These are phyloP conservation scores for Fusarium armeniacum DNA, from an alignment of 2,329 filamentous ascomycete species.

Conservation along the genomic window DNA sequence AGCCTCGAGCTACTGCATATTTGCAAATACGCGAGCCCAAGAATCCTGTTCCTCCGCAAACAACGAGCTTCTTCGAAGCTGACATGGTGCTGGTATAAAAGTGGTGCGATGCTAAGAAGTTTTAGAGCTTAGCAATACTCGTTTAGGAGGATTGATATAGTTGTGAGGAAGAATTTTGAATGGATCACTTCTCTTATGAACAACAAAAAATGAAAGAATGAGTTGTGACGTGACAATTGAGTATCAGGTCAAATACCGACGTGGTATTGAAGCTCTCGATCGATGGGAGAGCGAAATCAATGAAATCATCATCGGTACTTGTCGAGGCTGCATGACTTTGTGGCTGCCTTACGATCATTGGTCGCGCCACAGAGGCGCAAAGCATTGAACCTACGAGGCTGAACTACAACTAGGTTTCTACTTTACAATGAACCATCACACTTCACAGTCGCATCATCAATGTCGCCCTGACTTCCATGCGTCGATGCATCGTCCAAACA, in stretches of 20 bases:
- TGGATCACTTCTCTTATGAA: neutral
- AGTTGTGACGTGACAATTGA: conserved; percentile 31
- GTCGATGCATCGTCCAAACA: neutral
- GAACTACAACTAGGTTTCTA: neutral
- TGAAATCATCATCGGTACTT: conserved; percentile 49
- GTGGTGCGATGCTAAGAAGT: conserved; percentile 41
- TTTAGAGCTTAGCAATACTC: conserved; percentile 19
- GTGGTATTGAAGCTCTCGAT: conserved; percentile 22
- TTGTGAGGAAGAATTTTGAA: neutral
- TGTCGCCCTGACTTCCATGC: neutral
- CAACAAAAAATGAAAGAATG: conserved; percentile 1
- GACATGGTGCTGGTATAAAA: conserved; percentile 60
- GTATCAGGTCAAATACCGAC: conserved; percentile 10
- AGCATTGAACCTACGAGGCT: conserved; percentile 26
- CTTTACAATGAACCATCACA: conserved; percentile 8
- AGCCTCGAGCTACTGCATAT: conserved; percentile 85
- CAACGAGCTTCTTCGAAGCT: conserved; percentile 82
- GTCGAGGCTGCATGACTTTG: conserved; percentile 38
- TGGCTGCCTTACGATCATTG: conserved; percentile 39
- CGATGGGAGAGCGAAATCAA: conserved; percentile 40
- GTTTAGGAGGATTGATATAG: neutral
- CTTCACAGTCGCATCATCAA: conserved; percentile 1
- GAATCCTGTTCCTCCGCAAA: conserved; percentile 95
- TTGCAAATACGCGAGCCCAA: conserved; percentile 91
- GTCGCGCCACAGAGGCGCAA: conserved; percentile 28